Evolutionary conservation across 805 yeast species (phyloP).

Genomic region (Monosporozyma siamensis): DNA sequence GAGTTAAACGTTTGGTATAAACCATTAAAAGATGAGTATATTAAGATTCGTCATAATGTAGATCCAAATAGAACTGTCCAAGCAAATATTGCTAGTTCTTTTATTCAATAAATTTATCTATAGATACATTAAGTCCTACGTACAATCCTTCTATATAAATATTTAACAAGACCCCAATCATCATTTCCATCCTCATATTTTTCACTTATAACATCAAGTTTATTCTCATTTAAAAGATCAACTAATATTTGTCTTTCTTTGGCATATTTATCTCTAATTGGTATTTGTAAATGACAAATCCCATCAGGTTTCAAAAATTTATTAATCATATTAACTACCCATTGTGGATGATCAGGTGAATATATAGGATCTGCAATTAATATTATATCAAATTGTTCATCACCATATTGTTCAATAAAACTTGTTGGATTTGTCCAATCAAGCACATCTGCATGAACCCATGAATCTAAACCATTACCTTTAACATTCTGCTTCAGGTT

Average conservation of each 20-base stretch:
- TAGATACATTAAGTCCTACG: slow-evolving; percentile 6
- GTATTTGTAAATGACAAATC: slow-evolving; percentile 59
- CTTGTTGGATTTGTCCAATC: slow-evolving; percentile 70
- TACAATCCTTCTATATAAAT: slow-evolving; percentile 34
- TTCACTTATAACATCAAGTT: slow-evolving; percentile 26
- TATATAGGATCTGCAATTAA: slow-evolving; percentile 85
- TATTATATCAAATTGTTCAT: slow-evolving; percentile 43
- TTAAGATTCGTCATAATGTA: slow-evolving; percentile 1
- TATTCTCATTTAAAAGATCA: slow-evolving; percentile 36
- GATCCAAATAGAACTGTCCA: neutral
- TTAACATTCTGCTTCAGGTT: slow-evolving; percentile 54
- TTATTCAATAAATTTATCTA: neutral
- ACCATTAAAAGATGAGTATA: slow-evolving; percentile 17
- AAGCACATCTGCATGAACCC: slow-evolving; percentile 39
- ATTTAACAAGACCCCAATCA: slow-evolving; percentile 72
- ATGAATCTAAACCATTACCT: slow-evolving; percentile 36
- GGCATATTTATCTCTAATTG: slow-evolving; percentile 59
- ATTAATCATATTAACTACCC: slow-evolving; percentile 54
- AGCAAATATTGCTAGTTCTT: slow-evolving; percentile 10
- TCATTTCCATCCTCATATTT: slow-evolving; percentile 60
- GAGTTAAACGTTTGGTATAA: slow-evolving; percentile 19
- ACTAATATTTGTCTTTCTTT: slow-evolving; percentile 55
- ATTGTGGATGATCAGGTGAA: slow-evolving; percentile 67
- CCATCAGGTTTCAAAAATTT: slow-evolving; percentile 38
- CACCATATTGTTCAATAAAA: slow-evolving; percentile 28